phyloP scores from a whole-genome alignment of 73 alveolate species.

The Effrenium voratum region DNA sequence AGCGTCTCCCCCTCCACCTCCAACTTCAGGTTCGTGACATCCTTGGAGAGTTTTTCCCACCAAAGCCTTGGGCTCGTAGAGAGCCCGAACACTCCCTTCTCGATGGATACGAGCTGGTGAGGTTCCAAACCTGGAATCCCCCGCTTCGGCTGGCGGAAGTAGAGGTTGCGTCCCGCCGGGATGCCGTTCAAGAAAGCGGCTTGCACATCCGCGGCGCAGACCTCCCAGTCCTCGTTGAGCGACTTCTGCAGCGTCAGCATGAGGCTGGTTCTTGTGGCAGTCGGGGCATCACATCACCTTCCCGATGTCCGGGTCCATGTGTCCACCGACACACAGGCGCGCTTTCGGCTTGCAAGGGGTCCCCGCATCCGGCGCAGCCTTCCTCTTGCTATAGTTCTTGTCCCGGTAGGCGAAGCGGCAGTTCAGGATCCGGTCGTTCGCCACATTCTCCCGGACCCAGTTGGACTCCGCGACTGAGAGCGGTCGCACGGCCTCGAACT shows the following conservation, averaged over 20 bases:
- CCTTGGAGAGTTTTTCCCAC: neutral
- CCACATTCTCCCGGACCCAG: neutral
- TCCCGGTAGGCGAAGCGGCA: neutral
- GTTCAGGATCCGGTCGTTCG: neutral
- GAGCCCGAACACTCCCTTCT: conserved; percentile 34
- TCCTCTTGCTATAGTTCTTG: neutral
- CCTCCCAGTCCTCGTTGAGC: neutral
- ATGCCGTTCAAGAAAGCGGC: conserved; percentile 40
- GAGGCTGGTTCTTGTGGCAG: neutral
- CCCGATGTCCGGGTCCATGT: neutral
- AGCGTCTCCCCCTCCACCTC: neutral
- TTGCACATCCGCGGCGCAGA: neutral
- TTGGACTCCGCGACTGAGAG: neutral
- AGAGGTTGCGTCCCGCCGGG: neutral
- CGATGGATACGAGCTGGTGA: neutral
- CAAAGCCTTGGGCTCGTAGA: neutral
- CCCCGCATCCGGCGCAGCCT: neutral
- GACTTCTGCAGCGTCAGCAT: neutral
- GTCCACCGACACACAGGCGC: neutral
- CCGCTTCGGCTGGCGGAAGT: neutral
- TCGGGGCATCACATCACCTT: neutral
- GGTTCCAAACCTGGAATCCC: neutral
- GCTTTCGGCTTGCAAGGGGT: neutral
- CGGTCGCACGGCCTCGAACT: neutral
- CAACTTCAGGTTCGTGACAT: neutral